A percentile compares a stretch with the other conserved stretches of the same genome.
Evolutionary conservation across 2,329 filamentous ascomycete species (phyloP).

Genomic region (Aureobasidium zeae): DNA sequence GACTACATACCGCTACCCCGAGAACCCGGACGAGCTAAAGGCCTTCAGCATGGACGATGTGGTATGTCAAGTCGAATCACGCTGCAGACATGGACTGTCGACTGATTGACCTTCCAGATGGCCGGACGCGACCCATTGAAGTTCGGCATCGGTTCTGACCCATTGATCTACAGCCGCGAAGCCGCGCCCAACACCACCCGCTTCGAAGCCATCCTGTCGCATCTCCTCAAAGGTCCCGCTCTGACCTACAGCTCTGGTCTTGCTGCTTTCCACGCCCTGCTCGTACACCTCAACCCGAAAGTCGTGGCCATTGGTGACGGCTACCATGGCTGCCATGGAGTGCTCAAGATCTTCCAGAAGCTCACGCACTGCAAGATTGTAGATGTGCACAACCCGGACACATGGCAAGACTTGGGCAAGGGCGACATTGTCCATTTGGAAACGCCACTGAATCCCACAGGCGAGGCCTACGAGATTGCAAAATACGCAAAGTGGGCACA

Average conservation of each 20-base stretch:
- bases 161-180: conserved; percentile 76
- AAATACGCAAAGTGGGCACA: conserved; percentile 65
- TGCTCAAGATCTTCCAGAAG: conserved; percentile 63
- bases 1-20: conserved; percentile 77
- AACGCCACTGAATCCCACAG: conserved; percentile 86
- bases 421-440: conserved; percentile 88
- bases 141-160: conserved; percentile 42
- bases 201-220: conserved; percentile 71
- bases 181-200: conserved; percentile 71
- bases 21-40: conserved; percentile 57
- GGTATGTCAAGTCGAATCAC: conserved; percentile 36
- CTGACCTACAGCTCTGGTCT: conserved; percentile 80
- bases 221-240: conserved; percentile 58
- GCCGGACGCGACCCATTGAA: conserved; percentile 23
- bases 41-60: conserved; percentile 40
- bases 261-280: conserved; percentile 76
- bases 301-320: conserved; percentile 73
- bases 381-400: conserved; percentile 44
- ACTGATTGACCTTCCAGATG: conserved; percentile 5
- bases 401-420: conserved; percentile 50
- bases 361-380: conserved; percentile 67
- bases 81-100: conserved; percentile 5
- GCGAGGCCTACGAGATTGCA: conserved; percentile 65
- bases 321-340: conserved; percentile 90
- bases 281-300: conserved; percentile 75